phyloP scores from a whole-genome alignment of 2,329 filamentous ascomycete genomes.

The Colletotrichum sojae region DNA sequence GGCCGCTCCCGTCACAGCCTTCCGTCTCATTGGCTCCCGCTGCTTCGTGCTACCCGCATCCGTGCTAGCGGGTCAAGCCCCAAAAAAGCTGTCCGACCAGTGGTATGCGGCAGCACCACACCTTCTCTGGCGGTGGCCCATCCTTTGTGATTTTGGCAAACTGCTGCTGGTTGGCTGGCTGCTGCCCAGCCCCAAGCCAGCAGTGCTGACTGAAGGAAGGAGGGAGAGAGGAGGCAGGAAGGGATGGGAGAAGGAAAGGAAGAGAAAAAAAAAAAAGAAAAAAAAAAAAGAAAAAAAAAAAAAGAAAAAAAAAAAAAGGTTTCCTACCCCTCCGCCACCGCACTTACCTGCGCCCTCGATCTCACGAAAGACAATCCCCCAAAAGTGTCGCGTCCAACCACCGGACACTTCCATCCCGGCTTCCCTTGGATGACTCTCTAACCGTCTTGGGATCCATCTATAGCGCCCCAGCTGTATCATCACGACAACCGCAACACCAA shows the following conservation, averaged over 20 bases:
- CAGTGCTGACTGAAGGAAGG: conserved; percentile 26
- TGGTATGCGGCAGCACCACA: conserved; percentile 33
- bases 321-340: conserved; percentile 27
- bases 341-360: conserved; percentile 7
- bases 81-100: conserved; percentile 30
- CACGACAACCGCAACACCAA: conserved; percentile 1
- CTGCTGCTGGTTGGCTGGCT: conserved; percentile 27
- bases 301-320: conserved; percentile 17
- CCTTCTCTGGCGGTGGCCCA: conserved; percentile 32
- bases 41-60: background rate
- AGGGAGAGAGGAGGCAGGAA: conserved; percentile 6
- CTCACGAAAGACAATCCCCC: conserved; percentile 8
- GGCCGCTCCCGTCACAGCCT: conserved; percentile 18
- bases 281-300: conserved; percentile 16
- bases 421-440: conserved; percentile 2
- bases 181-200: conserved; percentile 38
- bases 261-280: conserved; percentile 25
- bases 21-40: conserved; percentile 8
- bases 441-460: conserved; percentile 6
- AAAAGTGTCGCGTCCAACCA: background rate
- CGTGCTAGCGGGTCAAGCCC: conserved; percentile 20
- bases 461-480: conserved; percentile 1
- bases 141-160: conserved; percentile 27
- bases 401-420: conserved; percentile 12
- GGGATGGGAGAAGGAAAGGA: conserved; percentile 5